Evolutionary conservation across 2,329 filamentous ascomycete species (phyloP).

Genomic region (Fusarium liriodendri): DNA sequence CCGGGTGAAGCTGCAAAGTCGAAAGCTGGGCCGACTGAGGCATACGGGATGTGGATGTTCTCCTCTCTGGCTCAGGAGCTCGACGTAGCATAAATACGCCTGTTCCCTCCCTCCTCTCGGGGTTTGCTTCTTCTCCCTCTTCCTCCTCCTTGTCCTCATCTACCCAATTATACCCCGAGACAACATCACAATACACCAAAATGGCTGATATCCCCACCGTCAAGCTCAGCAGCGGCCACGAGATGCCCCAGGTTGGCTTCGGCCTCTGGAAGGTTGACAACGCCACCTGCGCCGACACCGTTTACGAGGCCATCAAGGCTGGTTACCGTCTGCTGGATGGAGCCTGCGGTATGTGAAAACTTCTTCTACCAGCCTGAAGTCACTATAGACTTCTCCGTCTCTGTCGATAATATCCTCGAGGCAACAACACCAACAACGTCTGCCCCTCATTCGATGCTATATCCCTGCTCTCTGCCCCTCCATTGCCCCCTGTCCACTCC

Average conservation of each 20-base stretch:
- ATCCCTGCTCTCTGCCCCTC: constrained; percentile 15
- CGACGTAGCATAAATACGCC: constrained; percentile 34
- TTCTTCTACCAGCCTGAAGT: not conserved
- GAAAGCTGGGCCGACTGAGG: not conserved
- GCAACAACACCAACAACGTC: constrained; percentile 4
- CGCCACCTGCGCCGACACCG: constrained; percentile 76
- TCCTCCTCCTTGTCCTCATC: constrained; percentile 10
- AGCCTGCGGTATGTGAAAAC: constrained; percentile 63
- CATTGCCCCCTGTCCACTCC: constrained; percentile 18
- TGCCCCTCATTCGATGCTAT: constrained; percentile 25
- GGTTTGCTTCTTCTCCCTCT: constrained; percentile 15
- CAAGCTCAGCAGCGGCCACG: constrained; percentile 72
- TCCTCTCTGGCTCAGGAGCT: constrained; percentile 10
- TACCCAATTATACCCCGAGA: constrained; percentile 10
- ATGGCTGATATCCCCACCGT: constrained; percentile 58
- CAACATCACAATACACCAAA: constrained; percentile 35
- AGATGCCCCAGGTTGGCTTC: constrained; percentile 82
- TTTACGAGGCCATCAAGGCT: constrained; percentile 79
- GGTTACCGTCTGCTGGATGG: constrained; percentile 72
- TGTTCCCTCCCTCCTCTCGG: constrained; percentile 20
- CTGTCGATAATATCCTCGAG: not conserved
- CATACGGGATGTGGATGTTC: constrained; percentile 19
- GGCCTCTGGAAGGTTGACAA: constrained; percentile 88
- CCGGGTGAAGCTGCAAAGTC: constrained; percentile 7
- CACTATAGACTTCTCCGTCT: constrained; percentile 9